Base-by-base conservation (phyloP, 1,284 basidiomycete genomes). In the Athelia psychrophila region DNA sequence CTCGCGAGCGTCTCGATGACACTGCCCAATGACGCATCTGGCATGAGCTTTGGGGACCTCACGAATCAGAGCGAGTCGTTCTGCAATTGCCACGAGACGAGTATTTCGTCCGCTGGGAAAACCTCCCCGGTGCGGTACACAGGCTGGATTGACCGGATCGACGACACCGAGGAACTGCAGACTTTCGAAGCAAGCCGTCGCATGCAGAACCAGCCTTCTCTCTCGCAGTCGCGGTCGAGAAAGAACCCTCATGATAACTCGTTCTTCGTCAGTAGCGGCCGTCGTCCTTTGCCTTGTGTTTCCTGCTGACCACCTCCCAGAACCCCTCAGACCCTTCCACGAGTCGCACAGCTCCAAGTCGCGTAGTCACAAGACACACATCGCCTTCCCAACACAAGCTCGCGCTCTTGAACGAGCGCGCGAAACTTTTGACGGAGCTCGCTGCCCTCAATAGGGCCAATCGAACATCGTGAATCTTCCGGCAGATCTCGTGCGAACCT, bases 71-170 rank as follows among this genome's bases (percentile, higher is more conserved):
- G 22, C 20, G 38, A 42, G 20, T 57, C 57, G 5, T 54, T 51
- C 42, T 58, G 56, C 45, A 50, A 51, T 36, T 60, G 57, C 38
- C 20, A n/a, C n/a, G 20, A n/a, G n/a, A 16, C 6, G 38, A n/a
- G n/a, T 51, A n/a, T 48, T 18, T n/a, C 24, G 20, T 30, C 50
- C 33, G 36, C 52, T 0, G 57, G 56, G 6, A 59, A 57, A 10
- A 62, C 60, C 2, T 56, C 54, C 32, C 56, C 74, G 3, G 71
- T 84, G 16, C 77, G 81, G 18, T 73, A 78, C 52, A 60, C 68
- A 1, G 85, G 83, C 0, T 80, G 71, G 64, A 84, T 86, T 44
- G 67, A 74, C 23, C 64, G 67, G 5, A 79, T 79, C 9, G 79
- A 85, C 55, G 69, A 77, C 53, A 72, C 75, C 3, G 60, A 64